Conservation (phyloP, 2,329 filamentous ascomycete species). For the Xylaria sp. region DNA sequence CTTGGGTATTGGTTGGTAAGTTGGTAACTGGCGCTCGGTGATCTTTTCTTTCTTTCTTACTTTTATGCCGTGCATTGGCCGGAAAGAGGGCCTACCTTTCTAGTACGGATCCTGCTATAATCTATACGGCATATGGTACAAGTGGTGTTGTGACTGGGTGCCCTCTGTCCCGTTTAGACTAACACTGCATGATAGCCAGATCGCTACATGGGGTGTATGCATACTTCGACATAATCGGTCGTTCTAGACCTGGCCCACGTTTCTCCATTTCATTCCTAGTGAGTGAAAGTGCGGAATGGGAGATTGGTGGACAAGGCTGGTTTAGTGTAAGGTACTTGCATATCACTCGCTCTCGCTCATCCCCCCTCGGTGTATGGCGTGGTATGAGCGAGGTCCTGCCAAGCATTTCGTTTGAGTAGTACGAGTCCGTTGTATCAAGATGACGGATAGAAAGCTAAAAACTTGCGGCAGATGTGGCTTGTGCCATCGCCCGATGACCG, state of each 20-base stretch:
- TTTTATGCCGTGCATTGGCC: slow-evolving; percentile 28
- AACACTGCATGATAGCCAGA: slow-evolving; percentile 37
- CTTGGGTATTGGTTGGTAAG: slow-evolving; percentile 10
- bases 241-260: slow-evolving; percentile 38
- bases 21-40: slow-evolving; percentile 1
- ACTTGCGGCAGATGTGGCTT: slow-evolving; percentile 27
- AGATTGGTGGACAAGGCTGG: slow-evolving; percentile 30
- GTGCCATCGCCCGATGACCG: slow-evolving; percentile 16
- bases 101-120: slow-evolving; percentile 27
- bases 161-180: slow-evolving; percentile 35
- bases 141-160: slow-evolving; percentile 29
- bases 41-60: slow-evolving; percentile 1
- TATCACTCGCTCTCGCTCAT: slow-evolving; percentile 12
- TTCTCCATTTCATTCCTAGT: slow-evolving; percentile 29
- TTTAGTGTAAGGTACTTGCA: slow-evolving; percentile 22
- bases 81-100: slow-evolving; percentile 24
- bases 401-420: slow-evolving; percentile 9
- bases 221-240: slow-evolving; percentile 31
- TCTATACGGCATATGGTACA: slow-evolving; percentile 11
- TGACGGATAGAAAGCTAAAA: slow-evolving; percentile 9
- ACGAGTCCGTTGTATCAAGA: slow-evolving; percentile 5
- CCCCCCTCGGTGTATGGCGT: slow-evolving; percentile 29
- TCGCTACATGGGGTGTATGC: slow-evolving; percentile 36
- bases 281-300: slow-evolving; percentile 17
- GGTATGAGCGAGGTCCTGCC: slow-evolving; percentile 2